These are phyloP conservation scores for Blepharisma undulans DNA, from an alignment of 169 alveolate genomes.

Conservation along the genomic window DNA sequence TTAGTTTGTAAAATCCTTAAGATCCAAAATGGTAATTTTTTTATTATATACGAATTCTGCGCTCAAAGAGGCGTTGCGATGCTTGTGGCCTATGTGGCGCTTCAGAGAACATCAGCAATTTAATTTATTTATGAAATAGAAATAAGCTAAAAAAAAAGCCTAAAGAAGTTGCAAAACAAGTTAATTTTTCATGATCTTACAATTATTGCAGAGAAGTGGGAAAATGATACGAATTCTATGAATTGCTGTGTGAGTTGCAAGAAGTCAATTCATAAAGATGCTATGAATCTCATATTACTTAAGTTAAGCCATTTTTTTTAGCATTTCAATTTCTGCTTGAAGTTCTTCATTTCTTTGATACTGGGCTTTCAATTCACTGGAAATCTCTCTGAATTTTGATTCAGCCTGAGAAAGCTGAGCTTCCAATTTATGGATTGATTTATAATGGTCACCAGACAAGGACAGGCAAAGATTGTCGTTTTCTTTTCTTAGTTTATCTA, in stretches of 20 bases:
- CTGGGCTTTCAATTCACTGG: background rate
- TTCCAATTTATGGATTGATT: conserved; percentile 31
- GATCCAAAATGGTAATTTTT: too few species aligned
- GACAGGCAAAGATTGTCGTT: conserved; percentile 16
- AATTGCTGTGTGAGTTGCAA: background rate
- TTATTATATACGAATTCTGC: background rate
- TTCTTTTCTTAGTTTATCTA: conserved; percentile 34
- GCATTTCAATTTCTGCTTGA: background rate
- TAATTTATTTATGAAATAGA: background rate
- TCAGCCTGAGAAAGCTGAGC: background rate
- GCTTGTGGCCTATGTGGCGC: background rate
- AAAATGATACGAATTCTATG: background rate
- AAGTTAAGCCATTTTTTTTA: background rate
- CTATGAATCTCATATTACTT: background rate
- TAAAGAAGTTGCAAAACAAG: background rate
- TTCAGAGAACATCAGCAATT: background rate
- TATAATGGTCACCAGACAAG: conserved; percentile 7
- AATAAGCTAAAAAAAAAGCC: background rate
- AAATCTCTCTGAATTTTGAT: background rate
- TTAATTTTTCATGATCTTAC: background rate
- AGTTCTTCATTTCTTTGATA: background rate
- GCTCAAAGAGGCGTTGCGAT: background rate
- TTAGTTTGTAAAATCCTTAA: too few species aligned
- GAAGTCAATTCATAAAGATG: background rate
- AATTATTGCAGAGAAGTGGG: background rate